Percentiles rank a stretch among this genome's conserved stretches.
Conservation (phyloP, 495 filamentous ascomycete species). For the Hyaloscypha bicolor region DNA sequence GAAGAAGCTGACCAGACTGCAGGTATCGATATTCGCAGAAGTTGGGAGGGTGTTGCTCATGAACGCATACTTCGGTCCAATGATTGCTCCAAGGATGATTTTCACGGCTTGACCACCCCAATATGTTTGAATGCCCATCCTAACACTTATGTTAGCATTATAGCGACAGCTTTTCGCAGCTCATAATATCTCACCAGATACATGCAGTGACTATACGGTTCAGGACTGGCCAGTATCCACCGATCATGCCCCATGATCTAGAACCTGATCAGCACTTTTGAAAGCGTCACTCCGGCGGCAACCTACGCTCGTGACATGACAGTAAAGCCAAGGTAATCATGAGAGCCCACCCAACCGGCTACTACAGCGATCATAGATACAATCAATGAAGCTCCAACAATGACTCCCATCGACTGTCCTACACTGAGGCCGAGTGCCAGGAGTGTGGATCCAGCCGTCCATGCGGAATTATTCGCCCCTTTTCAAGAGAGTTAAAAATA, state of each 20-base stretch:
- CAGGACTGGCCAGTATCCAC: slow-evolving; percentile 84
- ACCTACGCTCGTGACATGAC: slow-evolving; percentile 29
- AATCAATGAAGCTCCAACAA: slow-evolving; percentile 26
- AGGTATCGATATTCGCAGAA: slow-evolving; percentile 42
- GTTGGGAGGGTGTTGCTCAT: slow-evolving; percentile 43
- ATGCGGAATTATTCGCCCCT: slow-evolving; percentile 28
- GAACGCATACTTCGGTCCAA: slow-evolving; percentile 45
- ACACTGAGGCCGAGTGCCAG: slow-evolving; percentile 27
- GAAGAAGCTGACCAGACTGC: slow-evolving; percentile 46
- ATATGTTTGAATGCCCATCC: slow-evolving; percentile 57
- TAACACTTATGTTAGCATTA: slow-evolving; percentile 64
- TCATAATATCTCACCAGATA: slow-evolving; percentile 80
- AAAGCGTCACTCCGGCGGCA: neutral
- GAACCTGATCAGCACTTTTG: neutral
- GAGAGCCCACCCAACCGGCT: slow-evolving; percentile 29
- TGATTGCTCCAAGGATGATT: slow-evolving; percentile 39
- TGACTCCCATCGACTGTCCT: slow-evolving; percentile 27
- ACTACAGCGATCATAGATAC: slow-evolving; percentile 27
- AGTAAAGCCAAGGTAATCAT: slow-evolving; percentile 30
- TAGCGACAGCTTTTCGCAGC: slow-evolving; percentile 51
- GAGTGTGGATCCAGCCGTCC: slow-evolving; percentile 29
- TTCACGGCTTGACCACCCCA: slow-evolving; percentile 37
- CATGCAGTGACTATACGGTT: slow-evolving; percentile 86
- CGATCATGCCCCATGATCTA: slow-evolving; percentile 39
- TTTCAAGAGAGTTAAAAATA: slow-evolving; percentile 1